Percentiles rank a stretch among this genome's conserved stretches.
These are phyloP conservation scores for Vachellia pachyceras DNA, from an alignment of 306 rosid genomes.

Conservation along the genomic window DNA sequence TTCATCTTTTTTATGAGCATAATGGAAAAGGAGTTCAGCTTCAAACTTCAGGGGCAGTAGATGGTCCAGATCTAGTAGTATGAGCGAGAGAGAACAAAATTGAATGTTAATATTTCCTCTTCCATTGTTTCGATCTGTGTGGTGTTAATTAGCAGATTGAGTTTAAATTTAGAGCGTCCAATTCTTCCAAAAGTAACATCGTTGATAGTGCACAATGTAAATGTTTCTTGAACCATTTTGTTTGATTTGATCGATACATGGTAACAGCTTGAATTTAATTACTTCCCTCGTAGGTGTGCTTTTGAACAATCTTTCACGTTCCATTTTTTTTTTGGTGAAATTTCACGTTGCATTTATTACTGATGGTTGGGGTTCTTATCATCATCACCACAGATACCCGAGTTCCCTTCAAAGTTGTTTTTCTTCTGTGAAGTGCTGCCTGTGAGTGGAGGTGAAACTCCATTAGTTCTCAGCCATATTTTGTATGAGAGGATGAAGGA, in stretches of 20 bases:
- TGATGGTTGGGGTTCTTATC: background rate
- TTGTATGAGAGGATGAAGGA: slow-evolving; percentile 74
- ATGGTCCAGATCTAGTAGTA: no score
- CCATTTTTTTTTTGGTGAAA: no score
- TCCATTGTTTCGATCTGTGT: no score
- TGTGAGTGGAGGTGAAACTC: slow-evolving; percentile 83
- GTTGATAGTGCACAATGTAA: no score
- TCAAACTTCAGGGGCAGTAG: no score
- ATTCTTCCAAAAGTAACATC: no score
- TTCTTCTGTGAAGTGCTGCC: slow-evolving; percentile 93
- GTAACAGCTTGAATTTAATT: background rate
- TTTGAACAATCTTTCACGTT: no score
- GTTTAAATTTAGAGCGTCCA: no score
- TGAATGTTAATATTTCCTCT: no score
- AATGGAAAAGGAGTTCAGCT: background rate
- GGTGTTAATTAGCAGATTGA: no score
- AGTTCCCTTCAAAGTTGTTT: slow-evolving; percentile 76
- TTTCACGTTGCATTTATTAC: background rate
- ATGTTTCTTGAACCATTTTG: background rate
- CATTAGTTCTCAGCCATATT: slow-evolving; percentile 79
- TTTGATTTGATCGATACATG: background rate
- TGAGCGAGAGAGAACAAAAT: no score
- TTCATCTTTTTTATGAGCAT: background rate
- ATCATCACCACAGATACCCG: slow-evolving; percentile 61
- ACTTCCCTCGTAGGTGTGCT: background rate